These are phyloP conservation scores for Paramecium primaurelia DNA, from an alignment of 73 alveolate genomes.

Conservation along the genomic window DNA sequence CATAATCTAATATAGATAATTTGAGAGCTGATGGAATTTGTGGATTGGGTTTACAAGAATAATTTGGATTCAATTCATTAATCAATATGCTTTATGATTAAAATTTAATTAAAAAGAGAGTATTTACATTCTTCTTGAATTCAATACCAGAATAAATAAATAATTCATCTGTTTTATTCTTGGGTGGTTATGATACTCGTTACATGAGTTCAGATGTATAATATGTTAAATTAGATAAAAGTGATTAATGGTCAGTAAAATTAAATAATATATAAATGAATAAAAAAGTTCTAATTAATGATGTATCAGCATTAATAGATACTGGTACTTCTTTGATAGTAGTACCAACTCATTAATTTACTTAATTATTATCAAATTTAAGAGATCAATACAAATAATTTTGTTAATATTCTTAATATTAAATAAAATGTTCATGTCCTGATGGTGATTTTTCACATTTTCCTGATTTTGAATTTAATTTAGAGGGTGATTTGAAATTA, in stretches of 20 bases:
- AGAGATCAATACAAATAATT: neutral
- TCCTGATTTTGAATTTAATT: neutral
- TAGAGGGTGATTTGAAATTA: neutral
- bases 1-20: neutral
- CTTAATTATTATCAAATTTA: neutral
- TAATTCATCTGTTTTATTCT: neutral
- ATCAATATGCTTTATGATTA: neutral
- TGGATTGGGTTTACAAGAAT: neutral
- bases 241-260: neutral
- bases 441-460: neutral
- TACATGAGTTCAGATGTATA: neutral
- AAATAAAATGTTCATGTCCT: slow-evolving; percentile 40
- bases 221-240: neutral
- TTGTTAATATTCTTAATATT: neutral
- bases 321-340: slow-evolving; percentile 33
- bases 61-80: neutral
- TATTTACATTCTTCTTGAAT: neutral
- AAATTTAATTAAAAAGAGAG: neutral
- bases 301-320: neutral
- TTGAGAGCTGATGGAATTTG: neutral
- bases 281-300: neutral
- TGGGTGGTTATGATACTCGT: neutral
- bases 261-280: neutral
- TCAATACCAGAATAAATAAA: neutral
- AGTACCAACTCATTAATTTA: neutral